Conservation (phyloP, 176 grass and related monocot genomes). For the Juncus effusus region DNA sequence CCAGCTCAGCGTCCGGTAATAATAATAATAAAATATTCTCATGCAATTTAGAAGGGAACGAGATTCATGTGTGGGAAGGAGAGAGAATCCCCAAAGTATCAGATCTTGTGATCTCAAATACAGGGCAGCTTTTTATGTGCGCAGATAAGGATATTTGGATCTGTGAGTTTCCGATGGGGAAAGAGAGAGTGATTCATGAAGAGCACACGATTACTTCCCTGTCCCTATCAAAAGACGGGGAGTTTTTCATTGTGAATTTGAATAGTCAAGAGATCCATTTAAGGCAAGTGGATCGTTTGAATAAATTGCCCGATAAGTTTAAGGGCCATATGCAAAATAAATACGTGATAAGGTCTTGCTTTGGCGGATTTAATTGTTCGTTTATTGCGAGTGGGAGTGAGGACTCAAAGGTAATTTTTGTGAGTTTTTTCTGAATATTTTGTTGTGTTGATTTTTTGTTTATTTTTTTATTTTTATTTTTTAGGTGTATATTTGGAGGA, state of each 20-base stretch:
- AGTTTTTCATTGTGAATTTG: slow-evolving; percentile 76
- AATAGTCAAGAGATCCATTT: slow-evolving; percentile 94
- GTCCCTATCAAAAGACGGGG: slow-evolving; percentile 79
- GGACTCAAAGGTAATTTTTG: slow-evolving; percentile 78
- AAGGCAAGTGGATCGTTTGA: slow-evolving; percentile 52
- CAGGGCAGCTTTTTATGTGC: slow-evolving; percentile 60
- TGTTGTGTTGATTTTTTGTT: background rate
- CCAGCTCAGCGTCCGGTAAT: slow-evolving; percentile 41
- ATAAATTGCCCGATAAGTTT: slow-evolving; percentile 47
- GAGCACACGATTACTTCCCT: slow-evolving; percentile 60
- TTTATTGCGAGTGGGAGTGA: slow-evolving; percentile 95
- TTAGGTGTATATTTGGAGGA: slow-evolving; percentile 91
- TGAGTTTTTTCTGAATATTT: background rate
- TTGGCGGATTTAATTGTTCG: slow-evolving; percentile 68
- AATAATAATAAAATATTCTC: slow-evolving; percentile 68
- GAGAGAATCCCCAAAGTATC: slow-evolving; percentile 91
- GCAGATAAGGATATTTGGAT: slow-evolving; percentile 62
- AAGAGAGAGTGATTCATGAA: slow-evolving; percentile 68
- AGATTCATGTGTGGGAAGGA: slow-evolving; percentile 74
- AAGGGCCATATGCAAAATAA: slow-evolving; percentile 78
- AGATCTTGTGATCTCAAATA: slow-evolving; percentile 76
- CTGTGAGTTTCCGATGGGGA: slow-evolving; percentile 62
- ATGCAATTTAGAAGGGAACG: slow-evolving; percentile 74
- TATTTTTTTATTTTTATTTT: background rate
- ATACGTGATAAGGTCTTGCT: slow-evolving; percentile 93